A percentile compares a stretch with the other conserved stretches of the same genome.
Evolutionary conservation across 306 rosid genomes (phyloP).

Genomic region (Medicago lupulina): DNA sequence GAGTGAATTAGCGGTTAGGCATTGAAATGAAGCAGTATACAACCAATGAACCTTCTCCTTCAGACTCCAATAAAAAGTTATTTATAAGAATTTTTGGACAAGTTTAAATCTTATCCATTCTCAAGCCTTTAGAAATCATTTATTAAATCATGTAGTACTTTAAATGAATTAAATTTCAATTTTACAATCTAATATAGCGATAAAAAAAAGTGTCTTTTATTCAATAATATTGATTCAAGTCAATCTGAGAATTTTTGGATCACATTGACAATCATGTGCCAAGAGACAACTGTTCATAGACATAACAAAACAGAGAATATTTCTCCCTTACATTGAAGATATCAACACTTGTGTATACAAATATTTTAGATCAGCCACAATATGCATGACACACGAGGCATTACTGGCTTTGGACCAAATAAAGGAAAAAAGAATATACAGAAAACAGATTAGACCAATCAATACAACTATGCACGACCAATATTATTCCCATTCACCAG

Average conservation of each 20-base stretch:
- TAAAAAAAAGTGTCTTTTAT: too few relatives aligned
- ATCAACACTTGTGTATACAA: slow-evolving; percentile 36
- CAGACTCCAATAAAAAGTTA: slow-evolving; percentile 28
- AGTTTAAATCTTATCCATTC: too few relatives aligned
- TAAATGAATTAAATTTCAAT: too few relatives aligned
- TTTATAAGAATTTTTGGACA: neutral
- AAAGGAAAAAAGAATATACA: slow-evolving; percentile 47
- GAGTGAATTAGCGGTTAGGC: neutral
- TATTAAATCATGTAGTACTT: too few relatives aligned
- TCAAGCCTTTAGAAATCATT: too few relatives aligned
- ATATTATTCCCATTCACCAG: slow-evolving; percentile 50
- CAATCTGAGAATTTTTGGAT: too few relatives aligned
- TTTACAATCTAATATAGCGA: too few relatives aligned
- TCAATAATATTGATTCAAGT: too few relatives aligned
- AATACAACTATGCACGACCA: slow-evolving; percentile 50
- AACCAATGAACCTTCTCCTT: too few relatives aligned
- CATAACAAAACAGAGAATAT: too few relatives aligned
- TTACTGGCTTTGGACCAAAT: neutral
- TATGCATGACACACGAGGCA: slow-evolving; percentile 45
- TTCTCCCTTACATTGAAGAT: neutral
- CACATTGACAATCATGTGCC: too few relatives aligned
- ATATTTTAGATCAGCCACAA: slow-evolving; percentile 44
- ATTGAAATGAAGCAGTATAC: neutral
- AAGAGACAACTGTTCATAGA: too few relatives aligned
- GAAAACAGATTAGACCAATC: slow-evolving; percentile 46